Base-by-base conservation (phyloP, 495 filamentous ascomycete genomes). In the Apodospora peruviana region DNA sequence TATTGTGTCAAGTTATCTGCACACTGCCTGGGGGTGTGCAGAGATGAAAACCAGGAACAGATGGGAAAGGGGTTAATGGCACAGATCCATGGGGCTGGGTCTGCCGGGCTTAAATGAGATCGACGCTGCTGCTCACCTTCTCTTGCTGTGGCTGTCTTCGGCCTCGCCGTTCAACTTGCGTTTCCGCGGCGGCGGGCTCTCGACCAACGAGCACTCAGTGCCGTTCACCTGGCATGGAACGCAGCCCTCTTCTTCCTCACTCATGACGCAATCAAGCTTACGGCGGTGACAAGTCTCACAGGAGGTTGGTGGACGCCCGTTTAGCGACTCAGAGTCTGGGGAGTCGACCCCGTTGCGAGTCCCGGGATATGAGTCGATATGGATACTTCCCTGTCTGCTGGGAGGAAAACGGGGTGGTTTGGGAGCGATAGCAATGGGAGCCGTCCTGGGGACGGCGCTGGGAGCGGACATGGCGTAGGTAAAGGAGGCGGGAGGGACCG, bases 181-280 rank as follows among this genome's bases (percentile, higher is more conserved):
- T 77, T 86, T 95, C 71, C 84, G 81, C 25, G 82, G 77, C 48
- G 79, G 80, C 19, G 81, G 75, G 48, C 89, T 87, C 40, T 79
- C 78, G 24, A 75, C 69, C 63, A 84, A 75, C 5, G 82, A 84
- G 60, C 82, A 86, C 22, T 80, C 77, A 58, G 77, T 74, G 37
- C 75, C 76, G 55, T 75, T 78, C 62, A 77, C 75, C 61, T 80
- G 75, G 61, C 82, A 86, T 27, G 81, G 71, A 48, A 83, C 71
- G 62, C 82, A 86, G 58, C 70, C 74, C 22, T 77, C 75, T 29
- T 81, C 77, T 21, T 82, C 82, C 38, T 82, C 81, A 61, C 90
- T 86, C 69, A 95, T 87, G 47, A 94, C 89, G 71, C 93, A 98
- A 58, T 90, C 85, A 58, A 83, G 88, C 67, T 91, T 90, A 61